These are phyloP conservation scores for Globisporangium yorkense DNA, from an alignment of 352 stramenopile species.

Conservation along the genomic window DNA sequence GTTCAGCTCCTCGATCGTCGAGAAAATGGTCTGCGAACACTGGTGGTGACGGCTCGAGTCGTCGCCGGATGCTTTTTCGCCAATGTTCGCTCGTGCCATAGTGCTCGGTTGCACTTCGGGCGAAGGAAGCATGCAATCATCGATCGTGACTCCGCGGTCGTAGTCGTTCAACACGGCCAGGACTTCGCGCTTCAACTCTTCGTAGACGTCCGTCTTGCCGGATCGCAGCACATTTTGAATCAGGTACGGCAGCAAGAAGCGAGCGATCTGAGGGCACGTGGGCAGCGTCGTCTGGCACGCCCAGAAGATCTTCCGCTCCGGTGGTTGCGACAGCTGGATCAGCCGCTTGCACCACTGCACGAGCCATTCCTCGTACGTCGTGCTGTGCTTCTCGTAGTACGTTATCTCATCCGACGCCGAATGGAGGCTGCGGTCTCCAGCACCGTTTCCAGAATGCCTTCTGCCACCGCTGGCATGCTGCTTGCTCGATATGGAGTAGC, in stretches of 20 bases:
- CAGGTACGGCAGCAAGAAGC: constrained; percentile 80
- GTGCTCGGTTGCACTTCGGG: constrained; percentile 17
- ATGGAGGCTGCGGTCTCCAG: constrained; percentile 17
- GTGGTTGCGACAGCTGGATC: constrained; percentile 72
- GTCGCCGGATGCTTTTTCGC: constrained; percentile 25
- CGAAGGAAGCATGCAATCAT: constrained; percentile 33
- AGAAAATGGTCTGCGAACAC: constrained; percentile 82
- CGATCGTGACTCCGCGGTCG: constrained; percentile 47
- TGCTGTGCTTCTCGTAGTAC: constrained; percentile 73
- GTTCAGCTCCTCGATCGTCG: constrained; percentile 83
- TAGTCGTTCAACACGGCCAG: constrained; percentile 78
- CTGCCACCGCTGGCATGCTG: constrained; percentile 10
- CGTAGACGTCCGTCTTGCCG: constrained; percentile 48
- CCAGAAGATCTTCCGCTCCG: constrained; percentile 79
- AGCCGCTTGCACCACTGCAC: constrained; percentile 67
- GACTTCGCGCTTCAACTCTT: constrained; percentile 74
- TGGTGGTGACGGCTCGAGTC: constrained; percentile 79
- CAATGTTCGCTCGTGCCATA: constrained; percentile 3
- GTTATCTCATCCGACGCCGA: constrained; percentile 33
- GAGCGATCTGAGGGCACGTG: constrained; percentile 66
- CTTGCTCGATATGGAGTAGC: constrained; percentile 48
- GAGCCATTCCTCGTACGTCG: constrained; percentile 82
- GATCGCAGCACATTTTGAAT: constrained; percentile 83
- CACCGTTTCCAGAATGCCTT: constrained; percentile 11
- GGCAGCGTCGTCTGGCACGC: constrained; percentile 56